Percentiles rank a stretch among this genome's conserved stretches.
Evolutionary conservation across 768 basidiomycete species (phyloP).

Genomic region (Xerocomellus dryophilus): DNA sequence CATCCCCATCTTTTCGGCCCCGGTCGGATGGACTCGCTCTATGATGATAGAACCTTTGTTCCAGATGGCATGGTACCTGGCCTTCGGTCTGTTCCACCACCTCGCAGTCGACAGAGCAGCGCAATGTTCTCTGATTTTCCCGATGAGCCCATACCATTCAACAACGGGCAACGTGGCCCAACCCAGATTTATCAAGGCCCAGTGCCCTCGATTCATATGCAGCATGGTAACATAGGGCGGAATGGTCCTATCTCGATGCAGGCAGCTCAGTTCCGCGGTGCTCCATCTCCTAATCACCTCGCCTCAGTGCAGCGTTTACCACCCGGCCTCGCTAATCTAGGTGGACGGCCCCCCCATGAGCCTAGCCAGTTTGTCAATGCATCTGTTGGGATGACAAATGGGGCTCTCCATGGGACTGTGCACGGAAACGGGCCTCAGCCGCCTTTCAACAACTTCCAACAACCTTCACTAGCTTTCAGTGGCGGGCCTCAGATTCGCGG

Average conservation of each 20-base stretch:
- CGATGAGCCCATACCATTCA: slow-evolving; percentile 65
- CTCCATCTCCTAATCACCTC: slow-evolving; percentile 58
- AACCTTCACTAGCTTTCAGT: slow-evolving; percentile 44
- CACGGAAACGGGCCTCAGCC: slow-evolving; percentile 48
- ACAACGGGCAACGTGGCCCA: slow-evolving; percentile 52
- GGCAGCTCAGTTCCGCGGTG: slow-evolving; percentile 64
- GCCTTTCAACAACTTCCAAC: slow-evolving; percentile 53
- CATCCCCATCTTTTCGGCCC: slow-evolving; percentile 39
- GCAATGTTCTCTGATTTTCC: slow-evolving; percentile 54
- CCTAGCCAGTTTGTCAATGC: slow-evolving; percentile 55
- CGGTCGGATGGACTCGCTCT: slow-evolving; percentile 60
- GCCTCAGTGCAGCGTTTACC: slow-evolving; percentile 62
- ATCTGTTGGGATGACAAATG: slow-evolving; percentile 45
- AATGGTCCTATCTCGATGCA: slow-evolving; percentile 55
- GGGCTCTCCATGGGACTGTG: slow-evolving; percentile 44
- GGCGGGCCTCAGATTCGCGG: slow-evolving; percentile 46
- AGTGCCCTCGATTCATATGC: slow-evolving; percentile 47
- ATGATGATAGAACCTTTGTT: slow-evolving; percentile 76
- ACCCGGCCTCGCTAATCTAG: slow-evolving; percentile 78
- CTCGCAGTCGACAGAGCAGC: slow-evolving; percentile 56
- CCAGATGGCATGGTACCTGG: slow-evolving; percentile 88
- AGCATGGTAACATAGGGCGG: slow-evolving; percentile 49
- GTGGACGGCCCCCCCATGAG: slow-evolving; percentile 78
- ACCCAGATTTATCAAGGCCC: slow-evolving; percentile 57
- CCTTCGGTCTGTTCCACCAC: slow-evolving; percentile 62